Evolutionary conservation across 139 green algal species (phyloP), one percentile per base, ranked within the genome.

Genomic region (Chlorella sorokiniana): DNA sequence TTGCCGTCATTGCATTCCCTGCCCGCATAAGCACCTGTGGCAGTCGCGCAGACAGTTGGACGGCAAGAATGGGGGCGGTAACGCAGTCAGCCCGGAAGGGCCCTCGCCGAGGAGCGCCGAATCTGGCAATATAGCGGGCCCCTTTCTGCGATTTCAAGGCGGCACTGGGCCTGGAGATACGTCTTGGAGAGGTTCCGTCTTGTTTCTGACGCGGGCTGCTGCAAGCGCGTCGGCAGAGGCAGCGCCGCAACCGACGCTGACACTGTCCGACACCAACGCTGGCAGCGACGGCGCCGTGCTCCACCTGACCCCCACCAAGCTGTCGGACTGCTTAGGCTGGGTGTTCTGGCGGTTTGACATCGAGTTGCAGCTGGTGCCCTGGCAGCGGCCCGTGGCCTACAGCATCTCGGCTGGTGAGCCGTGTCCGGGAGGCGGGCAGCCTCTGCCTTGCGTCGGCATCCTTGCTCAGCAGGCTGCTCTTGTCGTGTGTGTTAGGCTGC

Each of bases 311-410:
- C 56, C 74, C 0, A 10, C 41, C n/a, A 42, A 75, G 65, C 63
- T 82, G 33, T 42, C 48, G 29, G 3, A 27, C 3, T 25, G 3
- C 0, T 20, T 37, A 56, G 68, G 77, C 52, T 38, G 89, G 88
- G 73, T 42, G 25, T 51, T 91, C 80, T 91, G 88, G 88, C 59
- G 88, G 37, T 91, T 91, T 75, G 82, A 91, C 1, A 48, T 91
- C 18, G 70, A 64, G 41, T 51, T 91, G 14, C 41, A 74, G 29
- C 52, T 89, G 5, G 44, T 54, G 27, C 37, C 54, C 10, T 79
- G 62, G 51, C 73, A 79, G 54, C 54, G 59, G 35, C 29, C 54
- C 0, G 54, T 51, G 20, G 29, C 51, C 37, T 68, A 48, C 31
- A 23, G 48, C 37, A 8, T 52, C 14, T 22, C 45, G 0, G 31